Evolutionary conservation across 495 filamentous ascomycete species (phyloP).

Genomic region (Penicillium pulvis): DNA sequence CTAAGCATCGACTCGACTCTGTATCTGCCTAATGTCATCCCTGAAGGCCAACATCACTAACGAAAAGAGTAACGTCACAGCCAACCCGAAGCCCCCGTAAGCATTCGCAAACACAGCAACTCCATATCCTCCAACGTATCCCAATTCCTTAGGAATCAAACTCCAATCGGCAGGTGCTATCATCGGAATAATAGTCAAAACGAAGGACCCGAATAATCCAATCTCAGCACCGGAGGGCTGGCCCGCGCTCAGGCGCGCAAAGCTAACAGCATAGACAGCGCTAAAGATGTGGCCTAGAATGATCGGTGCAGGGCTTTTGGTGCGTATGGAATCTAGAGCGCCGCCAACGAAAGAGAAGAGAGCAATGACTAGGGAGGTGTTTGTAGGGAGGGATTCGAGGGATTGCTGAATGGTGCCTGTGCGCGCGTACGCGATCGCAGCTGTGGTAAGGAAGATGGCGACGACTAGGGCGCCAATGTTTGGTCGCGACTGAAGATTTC

Average conservation of each 20-base stretch:
- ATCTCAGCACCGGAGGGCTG: slow-evolving; percentile 3
- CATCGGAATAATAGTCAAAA: background rate
- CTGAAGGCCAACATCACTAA: slow-evolving; percentile 1
- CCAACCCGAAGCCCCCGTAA: slow-evolving; percentile 3
- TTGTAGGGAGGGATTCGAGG: slow-evolving; percentile 6
- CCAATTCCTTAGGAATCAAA: slow-evolving; percentile 4
- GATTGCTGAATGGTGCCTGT: slow-evolving; percentile 6
- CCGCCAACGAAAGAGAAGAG: slow-evolving; percentile 4
- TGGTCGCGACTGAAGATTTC: background rate
- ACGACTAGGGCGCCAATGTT: slow-evolving; percentile 1
- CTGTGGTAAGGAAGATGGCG: slow-evolving; percentile 1
- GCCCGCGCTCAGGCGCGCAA: slow-evolving; percentile 3
- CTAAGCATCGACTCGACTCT: background rate
- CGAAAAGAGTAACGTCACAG: slow-evolving; percentile 2
- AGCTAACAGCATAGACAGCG: slow-evolving; percentile 2
- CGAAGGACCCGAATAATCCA: background rate
- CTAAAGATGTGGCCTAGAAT: slow-evolving; percentile 5
- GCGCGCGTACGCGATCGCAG: slow-evolving; percentile 6
- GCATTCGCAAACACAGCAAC: slow-evolving; percentile 2
- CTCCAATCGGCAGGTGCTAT: background rate
- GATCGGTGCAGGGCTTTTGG: background rate
- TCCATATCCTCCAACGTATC: slow-evolving; percentile 1
- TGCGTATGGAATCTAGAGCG: slow-evolving; percentile 1
- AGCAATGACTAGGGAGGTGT: slow-evolving; percentile 1
- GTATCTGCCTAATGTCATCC: slow-evolving; percentile 3